A percentile compares a stretch with the other conserved stretches of the same genome.
Evolutionary conservation across 2,329 filamentous ascomycete genomes (phyloP).

Genomic region (Fusarium ambrosium): DNA sequence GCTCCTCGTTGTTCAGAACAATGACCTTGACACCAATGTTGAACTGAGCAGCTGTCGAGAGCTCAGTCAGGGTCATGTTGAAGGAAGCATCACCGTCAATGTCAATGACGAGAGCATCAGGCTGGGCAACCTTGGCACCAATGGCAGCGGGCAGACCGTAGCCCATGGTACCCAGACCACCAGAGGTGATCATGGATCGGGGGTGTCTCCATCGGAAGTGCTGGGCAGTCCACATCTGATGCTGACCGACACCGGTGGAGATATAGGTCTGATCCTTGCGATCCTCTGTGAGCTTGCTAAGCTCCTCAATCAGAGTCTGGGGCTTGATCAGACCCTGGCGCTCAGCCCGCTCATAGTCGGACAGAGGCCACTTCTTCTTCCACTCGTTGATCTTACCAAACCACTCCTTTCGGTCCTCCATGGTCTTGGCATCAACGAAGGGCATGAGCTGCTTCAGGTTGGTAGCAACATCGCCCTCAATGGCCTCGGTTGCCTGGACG

Average conservation of each 20-base stretch:
- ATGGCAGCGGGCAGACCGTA: slow-evolving; percentile 95
- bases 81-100: slow-evolving; percentile 99
- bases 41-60: slow-evolving; percentile 93
- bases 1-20: slow-evolving; percentile 95
- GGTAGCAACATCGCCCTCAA: slow-evolving; percentile 89
- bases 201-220: slow-evolving; percentile 96
- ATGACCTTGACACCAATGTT: slow-evolving; percentile 97
- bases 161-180: slow-evolving; percentile 90
- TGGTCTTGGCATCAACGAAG: slow-evolving; percentile 72
- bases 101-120: slow-evolving; percentile 89
- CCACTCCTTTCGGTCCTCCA: slow-evolving; percentile 82
- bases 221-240: slow-evolving; percentile 99
- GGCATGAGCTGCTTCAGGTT: slow-evolving; percentile 85
- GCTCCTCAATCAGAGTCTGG: slow-evolving; percentile 90
- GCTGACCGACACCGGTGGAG: slow-evolving; percentile 93
- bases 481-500: slow-evolving; percentile 93
- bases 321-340: slow-evolving; percentile 89
- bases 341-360: slow-evolving; percentile 82
- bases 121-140: slow-evolving; percentile 86
- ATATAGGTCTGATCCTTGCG: slow-evolving; percentile 90
- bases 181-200: slow-evolving; percentile 94
- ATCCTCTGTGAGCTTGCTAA: slow-evolving; percentile 84
- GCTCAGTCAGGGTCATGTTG: slow-evolving; percentile 97
- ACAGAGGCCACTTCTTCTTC: slow-evolving; percentile 92
- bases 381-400: slow-evolving; percentile 89